A percentile compares a stretch with the other conserved stretches of the same genome.
Conservation (phyloP, 352 stramenopile species). For the Phytophthora pisi region DNA sequence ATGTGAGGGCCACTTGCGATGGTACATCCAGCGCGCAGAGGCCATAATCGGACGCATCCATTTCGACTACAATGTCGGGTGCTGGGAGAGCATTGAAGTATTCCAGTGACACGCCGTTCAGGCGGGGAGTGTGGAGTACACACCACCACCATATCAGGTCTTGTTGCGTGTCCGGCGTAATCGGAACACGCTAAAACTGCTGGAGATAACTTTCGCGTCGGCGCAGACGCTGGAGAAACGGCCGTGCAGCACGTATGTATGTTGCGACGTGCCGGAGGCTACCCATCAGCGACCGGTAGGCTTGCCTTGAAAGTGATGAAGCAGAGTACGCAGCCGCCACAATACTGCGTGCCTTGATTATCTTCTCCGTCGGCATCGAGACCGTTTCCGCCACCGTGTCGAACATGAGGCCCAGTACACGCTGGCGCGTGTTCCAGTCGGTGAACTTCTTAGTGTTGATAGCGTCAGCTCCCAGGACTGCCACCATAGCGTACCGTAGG, state of each 20-base stretch:
- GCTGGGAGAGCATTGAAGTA: conserved; percentile 14
- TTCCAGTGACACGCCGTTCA: conserved; percentile 1
- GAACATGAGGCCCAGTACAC: conserved; percentile 16
- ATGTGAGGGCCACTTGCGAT: background rate
- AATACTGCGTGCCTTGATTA: conserved; percentile 7
- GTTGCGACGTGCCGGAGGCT: conserved; percentile 19
- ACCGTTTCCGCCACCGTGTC: conserved; percentile 4
- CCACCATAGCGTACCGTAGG: conserved; percentile 24
- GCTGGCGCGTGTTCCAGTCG: conserved; percentile 7
- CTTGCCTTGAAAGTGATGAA: background rate
- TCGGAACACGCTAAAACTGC: background rate
- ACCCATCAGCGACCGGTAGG: conserved; percentile 19
- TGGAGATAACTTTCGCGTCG: background rate
- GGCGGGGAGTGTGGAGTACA: too few relatives aligned
- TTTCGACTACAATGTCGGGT: conserved; percentile 10
- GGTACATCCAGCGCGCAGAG: conserved; percentile 15
- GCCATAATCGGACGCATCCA: conserved; percentile 22
- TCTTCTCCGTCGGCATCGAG: conserved; percentile 10
- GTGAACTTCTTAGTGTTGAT: conserved; percentile 32
- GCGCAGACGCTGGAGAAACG: conserved; percentile 11
- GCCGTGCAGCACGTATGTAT: conserved; percentile 10
- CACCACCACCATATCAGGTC: too few relatives aligned
- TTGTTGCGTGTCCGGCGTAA: too few relatives aligned
- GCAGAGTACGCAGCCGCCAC: conserved; percentile 9
- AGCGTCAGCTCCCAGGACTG: conserved; percentile 15